These are phyloP conservation scores for Erythrophleum ivorense DNA, from an alignment of 331 rosid species.

Conservation along the genomic window DNA sequence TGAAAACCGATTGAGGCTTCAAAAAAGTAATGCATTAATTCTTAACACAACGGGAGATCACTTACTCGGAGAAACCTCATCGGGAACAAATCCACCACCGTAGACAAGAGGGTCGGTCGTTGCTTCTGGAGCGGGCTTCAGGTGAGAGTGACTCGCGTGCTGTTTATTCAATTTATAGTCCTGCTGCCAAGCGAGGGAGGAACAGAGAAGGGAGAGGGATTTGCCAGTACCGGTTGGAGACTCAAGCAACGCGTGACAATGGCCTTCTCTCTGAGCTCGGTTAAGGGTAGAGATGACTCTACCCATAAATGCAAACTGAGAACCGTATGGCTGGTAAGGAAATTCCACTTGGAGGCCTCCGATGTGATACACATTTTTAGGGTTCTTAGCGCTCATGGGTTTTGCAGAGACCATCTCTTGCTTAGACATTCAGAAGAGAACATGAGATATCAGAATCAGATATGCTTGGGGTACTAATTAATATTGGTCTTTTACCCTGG, in stretches of 20 bases:
- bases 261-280: constrained; percentile 79
- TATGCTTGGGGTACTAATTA: not conserved
- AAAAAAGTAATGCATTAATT: not conserved
- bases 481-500: not conserved
- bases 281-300: constrained; percentile 88
- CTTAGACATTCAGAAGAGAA: not conserved
- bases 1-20: not conserved
- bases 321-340: constrained; percentile 85
- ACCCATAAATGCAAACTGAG: constrained; percentile 90
- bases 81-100: constrained; percentile 89
- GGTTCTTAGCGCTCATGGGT: constrained; percentile 48
- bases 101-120: constrained; percentile 61
- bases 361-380: constrained; percentile 71
- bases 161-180: constrained; percentile 48
- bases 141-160: constrained; percentile 41
- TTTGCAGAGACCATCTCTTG: constrained; percentile 56
- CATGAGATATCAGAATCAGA: not conserved
- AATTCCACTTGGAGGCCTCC: constrained; percentile 88
- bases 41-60: not conserved
- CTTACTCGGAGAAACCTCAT: constrained; percentile 57
- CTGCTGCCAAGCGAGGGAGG: constrained; percentile 93
- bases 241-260: constrained; percentile 89
- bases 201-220: constrained; percentile 91
- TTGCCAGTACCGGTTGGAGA: constrained; percentile 96
- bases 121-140: constrained; percentile 65